Evolutionary conservation across 768 basidiomycete species (phyloP).

Genomic region (Chiua virens): DNA sequence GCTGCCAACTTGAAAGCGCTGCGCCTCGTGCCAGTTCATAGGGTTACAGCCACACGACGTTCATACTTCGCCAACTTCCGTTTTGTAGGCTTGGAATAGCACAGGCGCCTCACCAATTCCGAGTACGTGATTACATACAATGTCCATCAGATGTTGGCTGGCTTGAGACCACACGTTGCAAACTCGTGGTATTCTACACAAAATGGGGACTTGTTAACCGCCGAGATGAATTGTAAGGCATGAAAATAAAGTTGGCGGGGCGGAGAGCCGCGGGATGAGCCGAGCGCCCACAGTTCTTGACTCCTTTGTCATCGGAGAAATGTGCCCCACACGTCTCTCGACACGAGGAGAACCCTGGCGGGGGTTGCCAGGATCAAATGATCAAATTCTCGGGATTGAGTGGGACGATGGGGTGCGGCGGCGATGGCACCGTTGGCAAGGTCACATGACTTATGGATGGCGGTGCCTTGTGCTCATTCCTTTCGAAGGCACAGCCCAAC

Average conservation of each 20-base stretch:
- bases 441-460: constrained; percentile 16
- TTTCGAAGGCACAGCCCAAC: constrained; percentile 19
- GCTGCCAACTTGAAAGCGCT: constrained; percentile 13
- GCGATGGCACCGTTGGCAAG: not conserved
- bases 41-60: constrained; percentile 21
- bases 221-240: too few relatives aligned
- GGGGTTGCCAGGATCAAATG: too few relatives aligned
- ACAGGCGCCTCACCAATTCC: constrained; percentile 3
- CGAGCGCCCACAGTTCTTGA: too few relatives aligned
- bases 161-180: constrained; percentile 21
- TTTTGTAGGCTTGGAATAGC: not conserved
- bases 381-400: too few relatives aligned
- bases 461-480: not conserved
- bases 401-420: not conserved
- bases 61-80: not conserved
- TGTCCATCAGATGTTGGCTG: constrained; percentile 9
- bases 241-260: too few relatives aligned
- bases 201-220: too few relatives aligned
- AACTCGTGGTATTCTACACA: constrained; percentile 7
- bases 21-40: constrained; percentile 23
- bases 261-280: too few relatives aligned
- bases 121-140: constrained; percentile 15
- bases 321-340: too few relatives aligned
- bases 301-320: too few relatives aligned
- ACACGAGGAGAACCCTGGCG: too few relatives aligned